Percentiles rank a stretch among this genome's conserved stretches.
Evolutionary conservation across 176 grass and related monocot genomes (phyloP).

Genomic region (Elaeis guineensis): DNA sequence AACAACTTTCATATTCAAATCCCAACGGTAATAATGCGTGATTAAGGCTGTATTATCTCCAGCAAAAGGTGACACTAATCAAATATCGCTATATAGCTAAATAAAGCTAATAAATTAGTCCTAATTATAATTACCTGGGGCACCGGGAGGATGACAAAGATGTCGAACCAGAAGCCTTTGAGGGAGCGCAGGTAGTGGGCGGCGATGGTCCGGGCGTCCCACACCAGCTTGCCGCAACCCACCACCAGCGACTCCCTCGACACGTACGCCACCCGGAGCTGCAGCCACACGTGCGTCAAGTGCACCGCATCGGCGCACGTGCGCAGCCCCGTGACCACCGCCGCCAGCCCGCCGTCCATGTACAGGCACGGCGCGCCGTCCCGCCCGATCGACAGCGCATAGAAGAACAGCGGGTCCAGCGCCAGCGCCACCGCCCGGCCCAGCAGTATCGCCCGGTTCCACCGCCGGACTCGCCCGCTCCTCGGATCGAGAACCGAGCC

Average conservation of each 20-base stretch:
- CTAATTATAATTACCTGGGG: slow-evolving; percentile 47
- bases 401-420: slow-evolving; percentile 92
- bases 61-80: too few species aligned
- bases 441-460: slow-evolving; percentile 77
- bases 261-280: slow-evolving; percentile 89
- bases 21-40: too few species aligned
- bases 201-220: slow-evolving; percentile 81
- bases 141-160: slow-evolving; percentile 88
- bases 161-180: slow-evolving; percentile 80
- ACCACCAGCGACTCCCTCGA: slow-evolving; percentile 91
- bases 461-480: slow-evolving; percentile 68
- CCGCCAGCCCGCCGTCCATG: slow-evolving; percentile 51
- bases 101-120: too few species aligned
- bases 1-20: too few species aligned
- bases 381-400: slow-evolving; percentile 57
- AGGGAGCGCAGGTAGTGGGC: slow-evolving; percentile 53
- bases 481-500: slow-evolving; percentile 71
- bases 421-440: slow-evolving; percentile 65
- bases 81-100: too few species aligned
- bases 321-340: slow-evolving; percentile 47
- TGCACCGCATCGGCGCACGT: slow-evolving; percentile 65
- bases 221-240: slow-evolving; percentile 93
- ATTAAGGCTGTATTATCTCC: too few species aligned
- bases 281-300: slow-evolving; percentile 67
- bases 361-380: slow-evolving; percentile 39